Percentiles rank a stretch among this genome's conserved stretches.
These are phyloP conservation scores for Immersiporthe knoxdaviesiana DNA, from an alignment of 2,329 filamentous ascomycete genomes.

Conservation along the genomic window DNA sequence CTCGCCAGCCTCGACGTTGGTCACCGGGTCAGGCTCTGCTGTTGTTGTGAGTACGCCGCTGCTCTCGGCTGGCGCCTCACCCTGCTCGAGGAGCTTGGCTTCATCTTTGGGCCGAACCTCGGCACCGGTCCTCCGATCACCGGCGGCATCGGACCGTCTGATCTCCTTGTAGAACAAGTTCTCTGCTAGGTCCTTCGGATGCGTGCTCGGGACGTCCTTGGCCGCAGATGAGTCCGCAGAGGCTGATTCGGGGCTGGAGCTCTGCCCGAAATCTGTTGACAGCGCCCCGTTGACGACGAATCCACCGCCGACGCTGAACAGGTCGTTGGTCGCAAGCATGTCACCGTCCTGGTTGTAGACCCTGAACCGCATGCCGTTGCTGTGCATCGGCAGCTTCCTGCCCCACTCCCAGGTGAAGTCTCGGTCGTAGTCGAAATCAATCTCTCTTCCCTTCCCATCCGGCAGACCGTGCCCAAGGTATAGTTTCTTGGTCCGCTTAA, in stretches of 20 bases:
- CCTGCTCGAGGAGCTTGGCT: constrained; percentile 17
- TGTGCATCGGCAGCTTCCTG: constrained; percentile 54
- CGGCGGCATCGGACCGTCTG: constrained; percentile 48
- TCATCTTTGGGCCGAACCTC: constrained; percentile 45
- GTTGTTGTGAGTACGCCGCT: constrained; percentile 26
- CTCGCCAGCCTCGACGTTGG: constrained; percentile 20
- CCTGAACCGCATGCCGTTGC: constrained; percentile 57
- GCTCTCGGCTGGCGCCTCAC: constrained; percentile 23
- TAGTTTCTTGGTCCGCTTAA: constrained; percentile 50
- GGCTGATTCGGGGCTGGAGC: neutral
- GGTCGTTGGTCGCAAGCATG: constrained; percentile 52
- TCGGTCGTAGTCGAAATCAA: constrained; percentile 52
- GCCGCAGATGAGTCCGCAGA: constrained; percentile 30
- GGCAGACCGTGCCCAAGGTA: constrained; percentile 47
- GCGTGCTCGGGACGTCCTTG: constrained; percentile 29
- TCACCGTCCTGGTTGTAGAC: constrained; percentile 52
- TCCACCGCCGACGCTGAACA: constrained; percentile 56
- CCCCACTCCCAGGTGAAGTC: constrained; percentile 58
- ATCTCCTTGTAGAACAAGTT: constrained; percentile 58
- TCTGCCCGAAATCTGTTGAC: constrained; percentile 42
- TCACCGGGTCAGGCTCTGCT: constrained; percentile 28
- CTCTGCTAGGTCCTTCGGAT: constrained; percentile 54
- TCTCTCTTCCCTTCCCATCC: constrained; percentile 47
- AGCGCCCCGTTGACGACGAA: constrained; percentile 56
- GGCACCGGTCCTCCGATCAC: constrained; percentile 48